Conservation (phyloP, 148 eudicot genomes). For the Suaeda aralocaspica region DNA sequence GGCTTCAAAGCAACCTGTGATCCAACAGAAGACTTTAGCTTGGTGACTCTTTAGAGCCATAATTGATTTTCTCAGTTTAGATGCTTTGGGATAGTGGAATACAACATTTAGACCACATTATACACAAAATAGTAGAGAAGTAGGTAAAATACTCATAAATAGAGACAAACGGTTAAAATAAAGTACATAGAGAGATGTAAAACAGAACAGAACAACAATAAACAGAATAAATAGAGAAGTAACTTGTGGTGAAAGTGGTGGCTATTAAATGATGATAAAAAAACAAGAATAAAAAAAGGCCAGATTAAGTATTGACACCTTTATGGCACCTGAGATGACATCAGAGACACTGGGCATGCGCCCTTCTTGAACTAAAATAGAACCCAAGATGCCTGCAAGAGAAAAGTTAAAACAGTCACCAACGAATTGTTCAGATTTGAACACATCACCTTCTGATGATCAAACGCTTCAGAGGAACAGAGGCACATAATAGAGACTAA, state of each 20-base stretch:
- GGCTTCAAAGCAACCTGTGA: constrained; percentile 59
- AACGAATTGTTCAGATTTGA: constrained; percentile 4
- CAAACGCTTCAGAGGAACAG: not conserved
- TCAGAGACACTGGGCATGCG: constrained; percentile 64
- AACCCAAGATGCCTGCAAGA: constrained; percentile 65
- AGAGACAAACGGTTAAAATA: not conserved
- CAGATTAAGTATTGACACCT: constrained; percentile 38
- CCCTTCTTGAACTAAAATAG: constrained; percentile 79
- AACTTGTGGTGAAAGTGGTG: not conserved
- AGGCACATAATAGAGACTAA: not conserved
- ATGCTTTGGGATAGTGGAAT: not conserved
- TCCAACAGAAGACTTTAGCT: constrained; percentile 6
- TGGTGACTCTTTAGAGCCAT: not conserved
- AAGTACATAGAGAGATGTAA: not conserved
- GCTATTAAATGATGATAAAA: not conserved
- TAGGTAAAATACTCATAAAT: not conserved
- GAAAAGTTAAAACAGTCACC: constrained; percentile 2
- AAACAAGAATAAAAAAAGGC: not conserved
- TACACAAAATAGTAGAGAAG: not conserved
- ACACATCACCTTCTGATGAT: not conserved
- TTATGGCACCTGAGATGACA: constrained; percentile 61
- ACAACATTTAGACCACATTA: not conserved
- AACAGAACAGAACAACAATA: not conserved
- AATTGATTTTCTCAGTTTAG: not conserved
- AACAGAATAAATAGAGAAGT: not conserved